Conservation (phyloP, 176 grass and related monocot genomes). For the Carex scoparia region DNA sequence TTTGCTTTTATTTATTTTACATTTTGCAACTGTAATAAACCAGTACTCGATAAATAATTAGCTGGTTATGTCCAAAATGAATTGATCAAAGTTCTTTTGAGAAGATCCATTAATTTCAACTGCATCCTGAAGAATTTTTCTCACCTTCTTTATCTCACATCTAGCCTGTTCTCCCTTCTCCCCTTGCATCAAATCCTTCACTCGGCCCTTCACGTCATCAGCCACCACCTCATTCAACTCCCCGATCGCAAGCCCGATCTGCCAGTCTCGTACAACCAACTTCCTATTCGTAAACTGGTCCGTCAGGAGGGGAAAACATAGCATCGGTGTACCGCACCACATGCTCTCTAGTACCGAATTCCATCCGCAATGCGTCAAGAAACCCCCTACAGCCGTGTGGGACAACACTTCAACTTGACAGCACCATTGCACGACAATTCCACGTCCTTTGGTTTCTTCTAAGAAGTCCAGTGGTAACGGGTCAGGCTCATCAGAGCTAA, state of each 20-base stretch:
- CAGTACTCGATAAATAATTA: neutral
- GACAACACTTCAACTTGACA: constrained; percentile 58
- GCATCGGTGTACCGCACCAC: constrained; percentile 57
- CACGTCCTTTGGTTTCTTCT: constrained; percentile 8
- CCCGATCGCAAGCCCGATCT: constrained; percentile 43
- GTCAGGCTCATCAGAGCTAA: constrained; percentile 52
- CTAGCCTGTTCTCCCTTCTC: constrained; percentile 26
- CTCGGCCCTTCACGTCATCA: constrained; percentile 31
- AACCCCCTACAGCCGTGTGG: constrained; percentile 36
- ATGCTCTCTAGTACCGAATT: constrained; percentile 68
- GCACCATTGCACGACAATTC: constrained; percentile 67
- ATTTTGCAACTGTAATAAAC: neutral
- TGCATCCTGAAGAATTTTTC: constrained; percentile 25
- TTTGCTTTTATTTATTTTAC: too few relatives aligned
- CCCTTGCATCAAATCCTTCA: constrained; percentile 38
- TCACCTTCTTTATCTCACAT: constrained; percentile 30
- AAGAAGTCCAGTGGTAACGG: constrained; percentile 46
- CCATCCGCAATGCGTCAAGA: constrained; percentile 83
- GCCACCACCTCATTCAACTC: constrained; percentile 31
- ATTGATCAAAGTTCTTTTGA: constrained; percentile 40
- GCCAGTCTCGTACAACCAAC: constrained; percentile 42
- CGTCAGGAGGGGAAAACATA: constrained; percentile 64
- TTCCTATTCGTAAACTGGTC: constrained; percentile 63
- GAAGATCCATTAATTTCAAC: constrained; percentile 45
- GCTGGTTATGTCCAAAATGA: constrained; percentile 37